phyloP scores from a whole-genome alignment of 345 rosid genomes.

The Populus euphratica region DNA sequence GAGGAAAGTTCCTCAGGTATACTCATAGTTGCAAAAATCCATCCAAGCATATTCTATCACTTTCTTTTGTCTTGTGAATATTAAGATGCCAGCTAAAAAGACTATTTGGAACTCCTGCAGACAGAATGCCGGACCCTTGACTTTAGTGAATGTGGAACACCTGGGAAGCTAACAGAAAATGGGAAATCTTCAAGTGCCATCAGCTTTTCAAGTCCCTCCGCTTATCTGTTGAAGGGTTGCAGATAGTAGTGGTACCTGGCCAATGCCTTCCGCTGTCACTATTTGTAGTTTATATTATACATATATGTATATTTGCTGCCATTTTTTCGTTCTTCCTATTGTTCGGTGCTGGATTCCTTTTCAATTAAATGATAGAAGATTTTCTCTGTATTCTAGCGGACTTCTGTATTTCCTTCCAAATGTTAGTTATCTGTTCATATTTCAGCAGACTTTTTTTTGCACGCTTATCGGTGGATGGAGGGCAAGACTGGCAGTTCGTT shows the following conservation, averaged over 20 bases:
- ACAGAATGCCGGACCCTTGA: constrained; percentile 78
- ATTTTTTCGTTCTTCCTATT: constrained; percentile 3
- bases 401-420: too few species aligned
- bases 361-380: constrained; percentile 17
- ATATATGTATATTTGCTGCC: not conserved
- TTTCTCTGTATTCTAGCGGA: not conserved
- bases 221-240: constrained; percentile 82
- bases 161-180: constrained; percentile 50
- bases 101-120: constrained; percentile 36
- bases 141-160: constrained; percentile 92
- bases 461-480: too few species aligned
- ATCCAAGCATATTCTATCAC: not conserved
- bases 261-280: constrained; percentile 8
- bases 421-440: too few species aligned
- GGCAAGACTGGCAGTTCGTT: too few species aligned
- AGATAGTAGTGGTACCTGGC: constrained; percentile 50
- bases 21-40: not conserved
- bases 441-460: too few species aligned
- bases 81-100: constrained; percentile 4
- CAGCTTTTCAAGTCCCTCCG: constrained; percentile 61
- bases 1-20: too few species aligned
- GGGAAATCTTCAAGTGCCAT: constrained; percentile 36
- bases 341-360: constrained; percentile 7
- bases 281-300: constrained; percentile 20
- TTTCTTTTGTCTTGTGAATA: not conserved